phyloP scores from a whole-genome alignment of 1,284 basidiomycete genomes.

The Ustilago trichophora region DNA sequence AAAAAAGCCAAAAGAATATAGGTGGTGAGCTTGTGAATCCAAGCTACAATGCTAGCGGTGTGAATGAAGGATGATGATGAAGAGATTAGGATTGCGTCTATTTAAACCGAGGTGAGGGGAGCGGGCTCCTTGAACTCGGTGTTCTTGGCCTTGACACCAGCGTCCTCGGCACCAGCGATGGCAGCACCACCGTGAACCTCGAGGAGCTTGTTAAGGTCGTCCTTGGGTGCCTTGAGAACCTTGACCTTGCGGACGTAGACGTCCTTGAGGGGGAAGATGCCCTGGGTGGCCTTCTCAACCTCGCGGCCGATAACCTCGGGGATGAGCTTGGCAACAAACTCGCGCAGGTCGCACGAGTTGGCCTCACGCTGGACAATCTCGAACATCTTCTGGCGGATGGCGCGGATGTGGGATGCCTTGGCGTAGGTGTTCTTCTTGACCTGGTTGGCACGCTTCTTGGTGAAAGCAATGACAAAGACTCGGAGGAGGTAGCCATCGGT shows the following conservation, averaged over 20 bases:
- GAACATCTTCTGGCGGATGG: constrained; percentile 99
- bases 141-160: constrained; percentile 83
- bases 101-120: constrained; percentile 76
- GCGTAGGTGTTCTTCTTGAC: constrained; percentile 99
- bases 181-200: constrained; percentile 86
- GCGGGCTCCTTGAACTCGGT: constrained; percentile 90
- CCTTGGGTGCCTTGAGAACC: constrained; percentile 96
- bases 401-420: constrained; percentile 90
- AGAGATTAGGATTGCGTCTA: not conserved
- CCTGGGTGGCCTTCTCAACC: constrained; percentile 96
- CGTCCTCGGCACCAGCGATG: constrained; percentile 74
- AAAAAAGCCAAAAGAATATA: constrained; percentile 14
- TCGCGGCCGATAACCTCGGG: constrained; percentile 99
- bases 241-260: constrained; percentile 93
- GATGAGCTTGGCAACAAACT: constrained; percentile 92
- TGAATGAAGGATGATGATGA: not conserved
- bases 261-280: constrained; percentile 89
- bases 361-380: constrained; percentile 99
- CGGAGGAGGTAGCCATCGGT: constrained; percentile 99
- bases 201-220: constrained; percentile 91
- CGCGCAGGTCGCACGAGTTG: constrained; percentile 94
- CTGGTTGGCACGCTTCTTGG: constrained; percentile 93
- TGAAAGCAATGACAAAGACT: constrained; percentile 99
- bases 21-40: not conserved
- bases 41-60: constrained; percentile 5